These are phyloP conservation scores for Trichophyton rubrum DNA, from an alignment of 2,329 filamentous ascomycete species.

Conservation along the genomic window DNA sequence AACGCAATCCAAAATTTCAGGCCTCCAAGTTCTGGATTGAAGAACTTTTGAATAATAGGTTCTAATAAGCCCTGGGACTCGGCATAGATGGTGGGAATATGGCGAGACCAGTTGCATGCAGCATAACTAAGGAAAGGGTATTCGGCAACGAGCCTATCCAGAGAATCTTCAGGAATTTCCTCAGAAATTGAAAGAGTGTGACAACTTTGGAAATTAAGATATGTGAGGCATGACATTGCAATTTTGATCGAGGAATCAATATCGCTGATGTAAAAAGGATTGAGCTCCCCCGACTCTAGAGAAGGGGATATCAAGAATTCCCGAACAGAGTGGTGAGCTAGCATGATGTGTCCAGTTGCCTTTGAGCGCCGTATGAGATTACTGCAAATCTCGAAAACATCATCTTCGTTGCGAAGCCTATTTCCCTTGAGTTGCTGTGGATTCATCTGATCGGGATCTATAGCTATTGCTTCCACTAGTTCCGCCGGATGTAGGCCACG, in stretches of 20 bases:
- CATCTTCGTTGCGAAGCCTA: background rate
- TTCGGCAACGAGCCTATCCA: background rate
- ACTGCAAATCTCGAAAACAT: background rate
- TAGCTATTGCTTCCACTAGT: background rate
- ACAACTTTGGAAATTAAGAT: background rate
- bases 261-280: background rate
- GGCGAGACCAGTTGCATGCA: background rate
- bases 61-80: background rate
- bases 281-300: background rate
- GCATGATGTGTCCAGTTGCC: background rate
- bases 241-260: background rate
- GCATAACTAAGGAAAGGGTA: background rate
- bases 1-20: background rate
- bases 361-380: background rate
- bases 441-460: background rate
- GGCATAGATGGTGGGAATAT: background rate
- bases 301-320: background rate
- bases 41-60: background rate
- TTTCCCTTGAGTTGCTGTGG: background rate
- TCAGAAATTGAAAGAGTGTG: background rate
- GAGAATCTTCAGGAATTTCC: background rate
- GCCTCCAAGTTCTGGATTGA: background rate
- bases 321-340: conserved; percentile 1
- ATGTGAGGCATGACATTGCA: background rate
- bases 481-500: background rate